Evolutionary conservation across 108 stramenopile genomes (phyloP).

Genomic region (Epipyxis sp.): DNA sequence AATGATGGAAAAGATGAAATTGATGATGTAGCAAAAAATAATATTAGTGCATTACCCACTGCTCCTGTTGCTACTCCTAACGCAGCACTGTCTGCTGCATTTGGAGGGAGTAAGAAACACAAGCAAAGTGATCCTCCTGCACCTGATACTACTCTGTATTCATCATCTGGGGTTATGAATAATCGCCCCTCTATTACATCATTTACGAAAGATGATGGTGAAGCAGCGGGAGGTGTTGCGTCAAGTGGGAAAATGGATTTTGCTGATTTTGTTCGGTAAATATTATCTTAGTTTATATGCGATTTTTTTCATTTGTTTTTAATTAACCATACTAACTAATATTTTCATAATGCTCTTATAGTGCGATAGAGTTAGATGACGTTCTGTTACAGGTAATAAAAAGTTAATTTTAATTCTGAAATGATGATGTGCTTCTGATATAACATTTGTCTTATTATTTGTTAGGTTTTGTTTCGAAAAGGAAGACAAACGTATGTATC

Average conservation of each 20-base stretch:
- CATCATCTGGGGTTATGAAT: not conserved
- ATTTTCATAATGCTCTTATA: not conserved
- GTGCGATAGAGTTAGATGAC: constrained; percentile 10
- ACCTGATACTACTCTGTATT: not conserved
- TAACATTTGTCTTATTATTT: not conserved
- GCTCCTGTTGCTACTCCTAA: no score
- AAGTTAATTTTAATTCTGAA: not conserved
- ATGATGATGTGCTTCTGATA: not conserved
- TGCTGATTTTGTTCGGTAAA: not conserved
- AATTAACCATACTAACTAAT: not conserved
- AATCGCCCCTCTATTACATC: not conserved
- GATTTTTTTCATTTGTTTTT: not conserved
- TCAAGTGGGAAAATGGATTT: constrained; percentile 5
- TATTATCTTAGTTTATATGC: not conserved
- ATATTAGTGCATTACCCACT: not conserved
- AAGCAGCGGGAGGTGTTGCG: not conserved
- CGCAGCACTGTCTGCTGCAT: not conserved
- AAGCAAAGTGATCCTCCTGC: not conserved
- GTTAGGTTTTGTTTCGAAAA: not conserved
- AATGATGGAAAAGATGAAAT: not conserved
- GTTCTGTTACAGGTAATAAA: constrained; percentile 10
- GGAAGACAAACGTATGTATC: not conserved
- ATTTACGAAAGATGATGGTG: not conserved
- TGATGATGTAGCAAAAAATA: not conserved
- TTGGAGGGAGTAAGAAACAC: not conserved